These are phyloP conservation scores for Monosporozyma unispora DNA, from an alignment of 805 yeast genomes.

Conservation along the genomic window DNA sequence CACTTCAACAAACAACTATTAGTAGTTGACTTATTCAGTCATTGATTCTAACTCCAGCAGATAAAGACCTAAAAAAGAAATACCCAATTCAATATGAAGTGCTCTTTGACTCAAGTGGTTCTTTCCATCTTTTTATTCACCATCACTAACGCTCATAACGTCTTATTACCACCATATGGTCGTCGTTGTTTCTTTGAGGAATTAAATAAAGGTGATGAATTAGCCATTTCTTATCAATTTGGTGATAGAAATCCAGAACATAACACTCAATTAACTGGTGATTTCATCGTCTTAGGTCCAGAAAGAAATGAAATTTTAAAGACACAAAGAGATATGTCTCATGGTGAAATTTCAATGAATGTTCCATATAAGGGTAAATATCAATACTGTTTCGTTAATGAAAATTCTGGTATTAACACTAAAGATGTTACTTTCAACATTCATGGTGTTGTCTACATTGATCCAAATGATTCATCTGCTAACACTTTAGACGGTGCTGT, in stretches of 20 bases:
- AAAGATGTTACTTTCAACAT: slow-evolving; percentile 93
- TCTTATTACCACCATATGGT: slow-evolving; percentile 71
- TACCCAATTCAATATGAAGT: background rate
- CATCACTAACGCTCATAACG: slow-evolving; percentile 58
- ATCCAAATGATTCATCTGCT: slow-evolving; percentile 62
- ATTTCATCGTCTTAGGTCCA: slow-evolving; percentile 53
- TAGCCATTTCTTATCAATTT: slow-evolving; percentile 84
- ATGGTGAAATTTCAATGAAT: slow-evolving; percentile 66
- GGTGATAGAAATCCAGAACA: slow-evolving; percentile 79
- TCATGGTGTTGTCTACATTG: slow-evolving; percentile 85
- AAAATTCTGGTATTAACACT: slow-evolving; percentile 57
- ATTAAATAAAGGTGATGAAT: slow-evolving; percentile 73
- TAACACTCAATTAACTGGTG: slow-evolving; percentile 55
- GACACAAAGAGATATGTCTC: slow-evolving; percentile 50
- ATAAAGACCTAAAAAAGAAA: background rate
- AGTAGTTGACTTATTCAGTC: no score
- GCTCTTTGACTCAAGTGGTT: slow-evolving; percentile 2
- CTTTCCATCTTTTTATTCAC: slow-evolving; percentile 6
- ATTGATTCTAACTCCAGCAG: background rate
- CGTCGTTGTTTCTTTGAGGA: slow-evolving; percentile 83
- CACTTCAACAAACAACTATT: background rate
- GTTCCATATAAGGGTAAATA: slow-evolving; percentile 66
- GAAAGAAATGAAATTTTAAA: slow-evolving; percentile 36
- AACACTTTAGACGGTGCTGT: slow-evolving; percentile 82
- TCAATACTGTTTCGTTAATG: slow-evolving; percentile 88